phyloP scores from a whole-genome alignment of 257 asterid species.

The Solanum tacnaense region DNA sequence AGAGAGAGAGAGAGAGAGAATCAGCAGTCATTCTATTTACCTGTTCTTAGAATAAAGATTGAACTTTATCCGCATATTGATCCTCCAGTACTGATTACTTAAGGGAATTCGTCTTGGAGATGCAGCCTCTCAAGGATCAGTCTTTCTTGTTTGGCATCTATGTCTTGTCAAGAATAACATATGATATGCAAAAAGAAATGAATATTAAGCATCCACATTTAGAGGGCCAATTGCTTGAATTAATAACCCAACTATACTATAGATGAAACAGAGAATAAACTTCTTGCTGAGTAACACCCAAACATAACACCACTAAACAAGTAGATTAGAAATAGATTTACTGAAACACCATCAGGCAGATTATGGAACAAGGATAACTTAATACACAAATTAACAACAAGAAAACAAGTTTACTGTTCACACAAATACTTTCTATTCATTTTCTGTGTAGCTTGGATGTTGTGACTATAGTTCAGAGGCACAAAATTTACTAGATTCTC shows the following conservation, averaged over 20 bases:
- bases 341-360: neutral
- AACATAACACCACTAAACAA: neutral
- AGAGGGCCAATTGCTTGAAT: neutral
- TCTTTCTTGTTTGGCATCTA: slow-evolving; percentile 81
- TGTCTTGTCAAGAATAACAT: slow-evolving; percentile 37
- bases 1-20: neutral
- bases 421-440: neutral
- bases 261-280: neutral
- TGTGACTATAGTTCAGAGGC: neutral
- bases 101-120: slow-evolving; percentile 43
- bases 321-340: neutral
- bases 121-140: slow-evolving; percentile 71
- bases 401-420: neutral
- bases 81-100: slow-evolving; percentile 1
- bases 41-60: neutral
- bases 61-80: neutral
- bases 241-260: neutral
- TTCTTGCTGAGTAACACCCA: neutral
- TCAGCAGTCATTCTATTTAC: neutral
- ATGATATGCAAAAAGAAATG: neutral
- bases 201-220: neutral
- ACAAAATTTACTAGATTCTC: neutral
- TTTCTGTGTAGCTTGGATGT: neutral
- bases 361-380: neutral
- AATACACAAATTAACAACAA: neutral